Evolutionary conservation across 768 basidiomycete species (phyloP), one percentile per base, ranked within the genome.

Genomic region (Leucosporidium scottii): DNA sequence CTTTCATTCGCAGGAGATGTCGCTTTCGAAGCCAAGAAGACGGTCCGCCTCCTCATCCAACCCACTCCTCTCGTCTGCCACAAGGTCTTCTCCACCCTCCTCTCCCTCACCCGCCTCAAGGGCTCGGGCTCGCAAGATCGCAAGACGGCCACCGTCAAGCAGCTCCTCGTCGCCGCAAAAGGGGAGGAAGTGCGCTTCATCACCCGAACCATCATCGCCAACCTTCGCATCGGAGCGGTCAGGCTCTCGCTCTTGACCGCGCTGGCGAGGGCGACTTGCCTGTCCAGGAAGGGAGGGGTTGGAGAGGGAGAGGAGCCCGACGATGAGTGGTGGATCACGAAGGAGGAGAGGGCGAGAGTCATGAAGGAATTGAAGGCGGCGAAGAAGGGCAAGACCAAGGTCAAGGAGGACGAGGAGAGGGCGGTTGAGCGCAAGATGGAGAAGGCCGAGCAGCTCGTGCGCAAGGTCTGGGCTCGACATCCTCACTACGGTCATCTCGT

Each of bases 171-270:
- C 9, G 83, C 89, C 15, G 87, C 92, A 0, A 84, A 82, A 66
- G 93, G 91, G 28, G 93, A 94, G 78, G 91, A 96, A 79, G 82
- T 84, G n/a, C 83, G 91, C 34, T 96, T 86, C 74, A 81, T 94
- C 51, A 86, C 87, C 36, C 83, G 89, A 49, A 89, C 84, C 3
- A 81, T 93, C 31, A 85, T 82, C 34, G 84, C 84, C 75, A 87
- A 91, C 77, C 81, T 91, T 54, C 85, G 90, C 56, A 92, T 94
- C 21, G 93, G 93, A 1, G 93, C 92, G 4, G 90, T 93, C 34
- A 82, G 90, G 71, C 85, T 88, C 30, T 87, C 91, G 9, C 84
- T 94, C 44, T 82, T 93, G 59, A 85, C 85, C 28, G 88, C 90
- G 17, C 81, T 94, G 28, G 88, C 91, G 36, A 82, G 90, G 58